phyloP scores from a whole-genome alignment of 495 filamentous ascomycete species.

The Chaetomium tenue region DNA sequence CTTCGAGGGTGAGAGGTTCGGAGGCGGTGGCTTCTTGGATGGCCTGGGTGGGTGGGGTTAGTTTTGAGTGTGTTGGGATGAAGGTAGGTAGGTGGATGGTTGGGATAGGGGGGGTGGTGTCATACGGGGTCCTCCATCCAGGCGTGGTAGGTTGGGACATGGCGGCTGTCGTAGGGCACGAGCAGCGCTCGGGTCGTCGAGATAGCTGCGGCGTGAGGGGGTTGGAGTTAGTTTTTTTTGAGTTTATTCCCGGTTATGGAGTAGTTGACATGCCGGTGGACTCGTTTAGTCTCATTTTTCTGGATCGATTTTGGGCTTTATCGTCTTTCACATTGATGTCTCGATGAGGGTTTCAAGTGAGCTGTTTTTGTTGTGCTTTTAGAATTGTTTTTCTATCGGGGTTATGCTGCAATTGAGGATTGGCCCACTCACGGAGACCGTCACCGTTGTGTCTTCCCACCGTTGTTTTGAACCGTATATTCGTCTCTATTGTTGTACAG shows the following conservation, averaged over 20 bases:
- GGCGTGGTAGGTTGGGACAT: conserved; percentile 77
- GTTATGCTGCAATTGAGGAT: conserved; percentile 4
- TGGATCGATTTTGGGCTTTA: background rate
- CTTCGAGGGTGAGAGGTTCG: conserved; percentile 68
- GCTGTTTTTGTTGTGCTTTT: background rate
- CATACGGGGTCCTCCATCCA: conserved; percentile 88
- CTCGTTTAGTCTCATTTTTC: conserved; percentile 45
- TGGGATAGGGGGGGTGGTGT: background rate
- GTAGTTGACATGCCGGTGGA: conserved; percentile 38
- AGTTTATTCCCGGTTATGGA: background rate
- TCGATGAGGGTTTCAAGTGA: conserved; percentile 3
- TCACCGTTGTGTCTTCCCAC: background rate
- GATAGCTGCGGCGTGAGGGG: conserved; percentile 62
- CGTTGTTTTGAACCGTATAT: background rate
- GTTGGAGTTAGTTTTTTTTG: conserved; percentile 6
- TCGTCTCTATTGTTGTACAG: conserved; percentile 12
- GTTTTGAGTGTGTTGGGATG: conserved; percentile 65
- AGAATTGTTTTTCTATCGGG: background rate
- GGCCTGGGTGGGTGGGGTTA: conserved; percentile 47
- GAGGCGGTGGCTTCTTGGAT: conserved; percentile 83
- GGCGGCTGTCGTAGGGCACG: conserved; percentile 78
- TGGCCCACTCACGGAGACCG: background rate
- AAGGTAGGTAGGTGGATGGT: background rate
- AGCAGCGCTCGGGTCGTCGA: conserved; percentile 64
- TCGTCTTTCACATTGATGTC: background rate